Conservation (phyloP, 2,329 filamentous ascomycete genomes). For the Talaromyces sp. region DNA sequence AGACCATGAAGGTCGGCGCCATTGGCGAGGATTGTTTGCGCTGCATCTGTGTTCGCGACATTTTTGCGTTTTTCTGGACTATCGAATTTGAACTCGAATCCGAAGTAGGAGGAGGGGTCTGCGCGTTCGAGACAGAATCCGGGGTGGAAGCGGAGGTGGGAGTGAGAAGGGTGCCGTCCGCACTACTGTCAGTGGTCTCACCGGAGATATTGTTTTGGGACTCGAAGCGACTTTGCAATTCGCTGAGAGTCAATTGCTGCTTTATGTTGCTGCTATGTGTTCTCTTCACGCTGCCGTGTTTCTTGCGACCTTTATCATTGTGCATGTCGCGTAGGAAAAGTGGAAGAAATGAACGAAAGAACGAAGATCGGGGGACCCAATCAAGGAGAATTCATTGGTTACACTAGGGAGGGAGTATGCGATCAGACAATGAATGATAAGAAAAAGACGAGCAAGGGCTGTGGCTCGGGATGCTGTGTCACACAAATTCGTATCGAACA, state of each 20-base stretch:
- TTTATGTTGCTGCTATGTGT: conserved; percentile 23
- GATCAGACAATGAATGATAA: background rate
- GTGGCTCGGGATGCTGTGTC: background rate
- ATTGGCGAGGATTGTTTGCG: conserved; percentile 55
- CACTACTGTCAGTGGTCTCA: conserved; percentile 27
- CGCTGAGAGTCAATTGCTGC: conserved; percentile 25
- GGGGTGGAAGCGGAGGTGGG: conserved; percentile 26
- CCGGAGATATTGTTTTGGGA: conserved; percentile 21
- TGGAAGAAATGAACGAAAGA: background rate
- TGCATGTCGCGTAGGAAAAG: conserved; percentile 18
- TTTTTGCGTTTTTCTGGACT: background rate
- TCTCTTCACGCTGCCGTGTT: conserved; percentile 30
- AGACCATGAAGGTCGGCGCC: conserved; percentile 94
- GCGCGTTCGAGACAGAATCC: background rate
- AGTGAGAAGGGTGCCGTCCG: conserved; percentile 30
- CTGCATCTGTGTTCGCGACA: conserved; percentile 19
- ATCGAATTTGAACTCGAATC: background rate
- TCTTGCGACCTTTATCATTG: conserved; percentile 25
- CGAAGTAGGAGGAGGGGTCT: background rate
- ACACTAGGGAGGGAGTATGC: background rate
- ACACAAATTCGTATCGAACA: background rate
- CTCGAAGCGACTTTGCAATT: conserved; percentile 25
- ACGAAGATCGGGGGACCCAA: background rate
- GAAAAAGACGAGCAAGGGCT: background rate
- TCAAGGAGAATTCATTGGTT: conserved; percentile 1